Evolutionary conservation across 768 basidiomycete species (phyloP).

Genomic region (Panaeolus cyanescens): DNA sequence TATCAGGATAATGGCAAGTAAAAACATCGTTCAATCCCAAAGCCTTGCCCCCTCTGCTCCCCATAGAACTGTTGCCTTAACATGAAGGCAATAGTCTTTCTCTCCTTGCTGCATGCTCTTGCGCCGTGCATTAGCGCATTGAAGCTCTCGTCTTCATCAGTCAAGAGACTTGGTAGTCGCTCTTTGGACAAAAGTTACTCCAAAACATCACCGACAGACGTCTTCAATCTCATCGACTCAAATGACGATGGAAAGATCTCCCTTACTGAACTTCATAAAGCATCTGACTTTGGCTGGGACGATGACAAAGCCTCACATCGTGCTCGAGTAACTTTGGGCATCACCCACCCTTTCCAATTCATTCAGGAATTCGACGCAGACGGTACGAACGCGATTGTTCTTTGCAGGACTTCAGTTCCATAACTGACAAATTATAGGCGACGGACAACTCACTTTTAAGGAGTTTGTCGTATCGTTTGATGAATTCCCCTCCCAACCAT

Average conservation of each 20-base stretch:
- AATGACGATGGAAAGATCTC: neutral
- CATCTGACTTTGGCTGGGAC: neutral
- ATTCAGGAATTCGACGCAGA: neutral
- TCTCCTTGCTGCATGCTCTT: neutral
- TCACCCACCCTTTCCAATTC: neutral
- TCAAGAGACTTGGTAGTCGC: neutral
- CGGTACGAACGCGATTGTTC: neutral
- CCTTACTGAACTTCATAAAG: neutral
- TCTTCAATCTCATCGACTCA: neutral
- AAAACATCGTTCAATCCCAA: neutral
- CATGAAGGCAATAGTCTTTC: neutral
- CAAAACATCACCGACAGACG: neutral
- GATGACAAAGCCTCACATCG: neutral
- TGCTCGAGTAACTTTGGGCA: neutral
- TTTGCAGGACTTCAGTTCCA: neutral
- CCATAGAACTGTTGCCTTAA: neutral
- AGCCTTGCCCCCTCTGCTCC: neutral
- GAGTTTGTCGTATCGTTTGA: neutral
- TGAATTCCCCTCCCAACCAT: neutral
- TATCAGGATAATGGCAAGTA: neutral
- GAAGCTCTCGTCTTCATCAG: neutral
- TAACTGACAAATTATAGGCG: neutral
- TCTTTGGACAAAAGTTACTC: neutral
- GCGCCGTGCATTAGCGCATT: neutral
- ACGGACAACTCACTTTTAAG: neutral